Base-by-base conservation (phyloP, 176 grass and related monocot species). In the Triticum timopheevii region DNA sequence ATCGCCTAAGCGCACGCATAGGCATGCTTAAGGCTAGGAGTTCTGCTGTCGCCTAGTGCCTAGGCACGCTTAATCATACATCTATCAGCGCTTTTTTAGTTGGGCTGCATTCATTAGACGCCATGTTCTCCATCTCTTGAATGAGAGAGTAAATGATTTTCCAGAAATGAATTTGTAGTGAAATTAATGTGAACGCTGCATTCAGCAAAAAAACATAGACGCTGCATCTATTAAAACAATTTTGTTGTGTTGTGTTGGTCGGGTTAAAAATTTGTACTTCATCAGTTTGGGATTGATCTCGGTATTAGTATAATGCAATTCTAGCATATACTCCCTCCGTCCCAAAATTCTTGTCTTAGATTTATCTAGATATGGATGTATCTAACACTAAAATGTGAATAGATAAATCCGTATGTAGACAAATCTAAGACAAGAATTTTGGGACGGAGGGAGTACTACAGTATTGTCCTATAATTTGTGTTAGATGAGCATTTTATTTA, bases 401-500 rank as follows among this genome's bases (percentile, higher is more conserved):
- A 30, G 28, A 30, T 30, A 30, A 30, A 30, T 30, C 28, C 28
- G 28, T 30, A 30, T 30, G 28, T 2, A 30, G 28, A 30, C 28
- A 30, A 30, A 30, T 30, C 28, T 30, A 30, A 30, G 28, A 30
- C 28, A 30, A 30, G 28, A 30, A 30, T 30, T 30, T 30, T 30
- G 28, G 28, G 28, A 30, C 28, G 2, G 28, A 30, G 28, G 28
- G 28, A 30, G 28, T 30, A 54, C 16, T 74, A 74, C 27, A 28
- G 16, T 28, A 8, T 49, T 75, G 1, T 75, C 42, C 73, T 76
- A 50, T 49, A 19, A 50, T 19, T 76, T 75, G 17, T 76, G 44
- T 76, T 76, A 76, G 23, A 50, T 49, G 17, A n/a, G n/a, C 24
- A 73, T 74, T 72, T n/a, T 40, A 72, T 73, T 24, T 49, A 74